Evolutionary conservation across 1,284 basidiomycete species (phyloP), one percentile per base, ranked within the genome.

Genomic region (Sporisorium graminicola): DNA sequence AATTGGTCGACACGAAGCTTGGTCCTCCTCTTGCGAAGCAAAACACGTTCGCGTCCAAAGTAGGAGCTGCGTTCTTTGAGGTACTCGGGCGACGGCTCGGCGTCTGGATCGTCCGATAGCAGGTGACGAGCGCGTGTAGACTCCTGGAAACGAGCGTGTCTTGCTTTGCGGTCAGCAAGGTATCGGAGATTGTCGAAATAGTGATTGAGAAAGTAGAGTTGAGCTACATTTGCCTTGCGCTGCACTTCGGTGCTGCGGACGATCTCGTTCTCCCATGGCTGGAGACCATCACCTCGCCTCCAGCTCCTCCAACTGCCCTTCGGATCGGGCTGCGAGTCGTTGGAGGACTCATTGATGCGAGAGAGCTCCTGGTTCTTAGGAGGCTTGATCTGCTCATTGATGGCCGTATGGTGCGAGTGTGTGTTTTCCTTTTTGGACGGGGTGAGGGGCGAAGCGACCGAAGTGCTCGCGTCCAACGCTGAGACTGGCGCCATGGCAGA

Each of bases 81-180:
- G 47, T 78, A 82, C 56, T 66, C 72, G 86, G 86, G 96, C 92
- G 66, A 97, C 92, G 42, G 97, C 90, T 70, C 91, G 90, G 58
- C 96, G 88, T 86, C 96, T 95, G 20, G 93, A 91, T 47, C 94
- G 26, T 74, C 62, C 18, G 63, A 49, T 18, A 68, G 58, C 47
- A 78, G 24, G n/a, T 77, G 62, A 42, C 71, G 71, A 18, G 73
- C 24, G 40, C 68, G 73, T 24, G 81, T 81, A 2, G 61, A 68
- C 7, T 77, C 88, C 96, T 95, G 93, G 93, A 96, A 59, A 91
- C 86, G 85, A 91, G 89, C 61, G 92, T 80, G 14, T 72, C 87
- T 72, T 14, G 68, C 77, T 44, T 78, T 79, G 56, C 82, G 80
- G 43, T 81, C 78, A 40, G 79, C 61, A 40, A 82, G 69, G 72